Percentiles rank a stretch among this genome's conserved stretches.
phyloP scores from a whole-genome alignment of 2,329 filamentous ascomycete species.

The Aspergillus bombycis region DNA sequence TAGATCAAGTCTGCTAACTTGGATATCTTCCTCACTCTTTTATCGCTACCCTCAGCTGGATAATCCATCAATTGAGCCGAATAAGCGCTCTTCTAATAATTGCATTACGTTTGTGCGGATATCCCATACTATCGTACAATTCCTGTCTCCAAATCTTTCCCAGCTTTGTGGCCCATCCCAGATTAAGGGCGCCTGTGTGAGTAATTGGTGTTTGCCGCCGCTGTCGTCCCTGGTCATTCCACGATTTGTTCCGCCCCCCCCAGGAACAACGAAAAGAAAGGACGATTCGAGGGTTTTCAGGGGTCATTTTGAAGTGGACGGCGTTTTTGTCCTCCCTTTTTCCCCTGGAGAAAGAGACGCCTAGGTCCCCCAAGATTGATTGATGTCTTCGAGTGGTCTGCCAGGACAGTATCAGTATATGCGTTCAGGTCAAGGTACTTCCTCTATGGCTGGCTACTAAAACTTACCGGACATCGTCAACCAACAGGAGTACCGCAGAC shows the following conservation, averaged over 20 bases:
- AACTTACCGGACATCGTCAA: conserved; percentile 13
- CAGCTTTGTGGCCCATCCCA: background rate
- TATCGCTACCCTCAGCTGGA: background rate
- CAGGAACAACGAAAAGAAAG: conserved; percentile 1
- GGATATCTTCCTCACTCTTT: background rate
- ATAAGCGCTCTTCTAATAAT: background rate
- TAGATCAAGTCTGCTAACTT: background rate
- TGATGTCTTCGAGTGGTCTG: background rate
- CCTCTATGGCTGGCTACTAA: background rate
- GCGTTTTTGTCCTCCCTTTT: background rate
- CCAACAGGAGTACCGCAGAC: conserved; percentile 42
- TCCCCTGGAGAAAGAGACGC: background rate
- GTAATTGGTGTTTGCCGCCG: background rate
- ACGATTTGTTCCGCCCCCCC: background rate
- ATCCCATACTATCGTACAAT: conserved; percentile 8
- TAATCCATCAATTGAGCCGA: background rate
- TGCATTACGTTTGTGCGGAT: background rate
- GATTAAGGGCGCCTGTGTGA: background rate
- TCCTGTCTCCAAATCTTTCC: background rate
- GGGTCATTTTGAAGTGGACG: background rate
- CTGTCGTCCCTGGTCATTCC: background rate
- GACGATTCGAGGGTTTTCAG: background rate
- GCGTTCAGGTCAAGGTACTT: background rate
- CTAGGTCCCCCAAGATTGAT: background rate
- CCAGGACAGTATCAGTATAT: background rate